phyloP scores from a whole-genome alignment of 495 filamentous ascomycete species.

The Podospora appendiculata region DNA sequence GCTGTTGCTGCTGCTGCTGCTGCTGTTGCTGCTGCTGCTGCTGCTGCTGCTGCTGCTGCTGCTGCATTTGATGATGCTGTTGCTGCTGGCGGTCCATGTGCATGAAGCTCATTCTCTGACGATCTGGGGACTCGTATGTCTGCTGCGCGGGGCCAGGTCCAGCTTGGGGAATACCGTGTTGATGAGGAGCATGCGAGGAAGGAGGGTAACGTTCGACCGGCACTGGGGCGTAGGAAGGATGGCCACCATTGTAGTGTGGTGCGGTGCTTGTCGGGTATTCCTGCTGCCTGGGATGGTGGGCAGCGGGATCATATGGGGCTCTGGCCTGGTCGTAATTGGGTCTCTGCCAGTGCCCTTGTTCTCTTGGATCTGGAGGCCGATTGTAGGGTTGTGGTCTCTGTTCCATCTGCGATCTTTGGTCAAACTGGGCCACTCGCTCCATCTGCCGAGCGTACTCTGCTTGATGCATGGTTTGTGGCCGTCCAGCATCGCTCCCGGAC shows the following conservation, averaged over 20 bases:
- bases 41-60: constrained; percentile 17
- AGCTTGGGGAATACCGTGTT: constrained; percentile 30
- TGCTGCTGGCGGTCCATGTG: constrained; percentile 30
- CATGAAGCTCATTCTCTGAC: constrained; percentile 26
- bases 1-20: constrained; percentile 21
- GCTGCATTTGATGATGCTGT: constrained; percentile 22
- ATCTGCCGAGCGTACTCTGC: constrained; percentile 22
- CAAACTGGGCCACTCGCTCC: constrained; percentile 8
- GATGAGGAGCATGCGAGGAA: constrained; percentile 32
- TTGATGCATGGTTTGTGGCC: constrained; percentile 18
- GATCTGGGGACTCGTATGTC: constrained; percentile 44
- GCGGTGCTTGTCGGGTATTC: constrained; percentile 35
- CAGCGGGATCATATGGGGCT: constrained; percentile 30
- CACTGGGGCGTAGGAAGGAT: constrained; percentile 37
- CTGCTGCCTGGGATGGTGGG: constrained; percentile 31
- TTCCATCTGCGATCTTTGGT: constrained; percentile 15
- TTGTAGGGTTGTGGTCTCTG: constrained; percentile 25
- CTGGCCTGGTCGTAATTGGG: constrained; percentile 33
- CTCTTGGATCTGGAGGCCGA: constrained; percentile 35
- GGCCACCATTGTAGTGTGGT: constrained; percentile 31
- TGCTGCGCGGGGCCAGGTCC: constrained; percentile 29
- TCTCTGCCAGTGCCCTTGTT: constrained; percentile 35
- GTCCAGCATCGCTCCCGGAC: constrained; percentile 21
- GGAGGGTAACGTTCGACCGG: constrained; percentile 41
- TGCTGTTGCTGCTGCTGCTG: constrained; percentile 11